Conservation (phyloP, 495 filamentous ascomycete genomes). For the Tuber borchii region DNA sequence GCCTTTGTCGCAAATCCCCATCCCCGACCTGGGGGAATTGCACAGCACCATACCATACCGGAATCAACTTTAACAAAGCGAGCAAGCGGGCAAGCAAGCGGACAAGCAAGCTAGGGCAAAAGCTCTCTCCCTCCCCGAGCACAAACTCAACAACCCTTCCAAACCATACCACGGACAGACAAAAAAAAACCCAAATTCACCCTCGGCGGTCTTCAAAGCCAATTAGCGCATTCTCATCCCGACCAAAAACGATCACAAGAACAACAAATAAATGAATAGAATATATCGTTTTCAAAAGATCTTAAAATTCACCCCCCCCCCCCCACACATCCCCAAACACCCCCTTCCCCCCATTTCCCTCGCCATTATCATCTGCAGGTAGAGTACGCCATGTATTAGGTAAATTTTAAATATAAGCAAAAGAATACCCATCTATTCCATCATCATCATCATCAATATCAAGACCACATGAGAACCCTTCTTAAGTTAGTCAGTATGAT, state of each 20-base stretch:
- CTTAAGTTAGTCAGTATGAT: background rate
- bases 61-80: background rate
- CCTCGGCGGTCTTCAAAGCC: background rate
- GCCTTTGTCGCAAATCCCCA: background rate
- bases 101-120: background rate
- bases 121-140: background rate
- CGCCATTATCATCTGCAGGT: background rate
- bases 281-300: background rate
- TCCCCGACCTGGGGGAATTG: background rate
- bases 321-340: background rate
- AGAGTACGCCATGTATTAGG: background rate
- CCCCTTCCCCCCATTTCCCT: background rate
- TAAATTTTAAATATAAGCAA: background rate
- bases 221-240: background rate
- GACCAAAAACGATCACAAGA: conserved; percentile 3
- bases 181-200: background rate
- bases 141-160: background rate
- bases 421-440: background rate
- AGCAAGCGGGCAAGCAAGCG: background rate
- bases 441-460: background rate
- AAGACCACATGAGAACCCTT: background rate
- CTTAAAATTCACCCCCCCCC: background rate
- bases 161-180: background rate
- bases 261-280: background rate
- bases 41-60: background rate